A percentile compares a stretch with the other conserved stretches of the same genome.
phyloP scores from a whole-genome alignment of 306 rosid genomes.

The Inga laurina region DNA sequence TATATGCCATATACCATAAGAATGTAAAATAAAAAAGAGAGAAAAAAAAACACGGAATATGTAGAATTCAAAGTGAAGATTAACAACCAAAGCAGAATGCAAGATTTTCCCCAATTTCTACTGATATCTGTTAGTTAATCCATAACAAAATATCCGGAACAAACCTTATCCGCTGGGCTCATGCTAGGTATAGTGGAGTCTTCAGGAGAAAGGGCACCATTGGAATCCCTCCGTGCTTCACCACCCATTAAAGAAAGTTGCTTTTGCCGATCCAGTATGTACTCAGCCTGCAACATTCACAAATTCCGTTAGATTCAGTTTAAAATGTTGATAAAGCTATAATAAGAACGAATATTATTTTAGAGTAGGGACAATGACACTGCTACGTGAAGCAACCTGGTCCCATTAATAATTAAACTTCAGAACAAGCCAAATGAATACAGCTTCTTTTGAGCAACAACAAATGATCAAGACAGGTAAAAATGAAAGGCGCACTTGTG shows the following conservation, averaged over 20 bases:
- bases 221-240: constrained; percentile 80
- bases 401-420: background rate
- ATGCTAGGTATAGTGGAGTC: constrained; percentile 72
- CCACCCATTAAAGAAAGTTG: constrained; percentile 85
- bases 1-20: background rate
- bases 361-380: constrained; percentile 6
- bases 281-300: constrained; percentile 71
- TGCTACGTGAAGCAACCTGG: constrained; percentile 7
- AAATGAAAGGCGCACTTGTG: background rate
- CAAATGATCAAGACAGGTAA: background rate
- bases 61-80: background rate
- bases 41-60: background rate
- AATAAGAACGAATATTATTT: constrained; percentile 2
- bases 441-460: constrained; percentile 8
- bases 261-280: constrained; percentile 89
- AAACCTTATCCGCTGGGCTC: constrained; percentile 80
- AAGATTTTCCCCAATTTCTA: background rate
- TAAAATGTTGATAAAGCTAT: background rate
- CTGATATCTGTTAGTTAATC: constrained; percentile 29
- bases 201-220: constrained; percentile 65
- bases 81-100: background rate
- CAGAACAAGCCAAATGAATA: background rate
- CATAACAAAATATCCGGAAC: constrained; percentile 35
- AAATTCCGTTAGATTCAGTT: constrained; percentile 18
- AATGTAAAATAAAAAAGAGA: background rate